These are phyloP conservation scores for Lepiota brunneoincarnata DNA, from an alignment of 768 basidiomycete genomes.

Conservation along the genomic window DNA sequence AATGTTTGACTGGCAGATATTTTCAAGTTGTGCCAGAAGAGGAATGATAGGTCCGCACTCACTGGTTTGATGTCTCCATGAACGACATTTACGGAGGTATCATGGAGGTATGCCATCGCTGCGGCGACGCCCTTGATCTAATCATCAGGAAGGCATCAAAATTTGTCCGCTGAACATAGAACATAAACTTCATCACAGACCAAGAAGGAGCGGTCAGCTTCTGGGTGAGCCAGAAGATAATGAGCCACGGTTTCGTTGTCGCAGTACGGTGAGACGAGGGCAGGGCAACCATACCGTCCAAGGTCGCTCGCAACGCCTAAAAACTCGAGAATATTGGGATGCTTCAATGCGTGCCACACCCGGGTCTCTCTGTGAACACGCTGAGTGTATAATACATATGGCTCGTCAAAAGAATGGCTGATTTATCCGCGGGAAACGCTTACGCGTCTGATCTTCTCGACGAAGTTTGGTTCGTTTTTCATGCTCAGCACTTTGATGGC, in stretches of 20 bases:
- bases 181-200: conserved; percentile 2
- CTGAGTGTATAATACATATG: conserved; percentile 5
- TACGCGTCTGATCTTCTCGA: neutral
- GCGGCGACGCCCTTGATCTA: conserved; percentile 15
- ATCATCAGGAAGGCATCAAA: neutral
- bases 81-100: conserved; percentile 5
- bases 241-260: conserved; percentile 3
- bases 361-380: conserved; percentile 15
- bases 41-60: neutral
- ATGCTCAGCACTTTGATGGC: conserved; percentile 18
- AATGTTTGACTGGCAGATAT: conserved; percentile 14
- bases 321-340: conserved; percentile 16
- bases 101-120: conserved; percentile 18
- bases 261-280: conserved; percentile 16
- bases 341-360: conserved; percentile 15
- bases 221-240: conserved; percentile 12
- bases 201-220: conserved; percentile 4
- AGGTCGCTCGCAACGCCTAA: conserved; percentile 8
- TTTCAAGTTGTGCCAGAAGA: neutral
- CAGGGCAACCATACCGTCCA: conserved; percentile 2
- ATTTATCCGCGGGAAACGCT: neutral
- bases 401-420: neutral
- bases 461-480: neutral
- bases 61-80: conserved; percentile 20
- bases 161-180: neutral